phyloP scores from a whole-genome alignment of 345 rosid species.

The Lepidium sativum region DNA sequence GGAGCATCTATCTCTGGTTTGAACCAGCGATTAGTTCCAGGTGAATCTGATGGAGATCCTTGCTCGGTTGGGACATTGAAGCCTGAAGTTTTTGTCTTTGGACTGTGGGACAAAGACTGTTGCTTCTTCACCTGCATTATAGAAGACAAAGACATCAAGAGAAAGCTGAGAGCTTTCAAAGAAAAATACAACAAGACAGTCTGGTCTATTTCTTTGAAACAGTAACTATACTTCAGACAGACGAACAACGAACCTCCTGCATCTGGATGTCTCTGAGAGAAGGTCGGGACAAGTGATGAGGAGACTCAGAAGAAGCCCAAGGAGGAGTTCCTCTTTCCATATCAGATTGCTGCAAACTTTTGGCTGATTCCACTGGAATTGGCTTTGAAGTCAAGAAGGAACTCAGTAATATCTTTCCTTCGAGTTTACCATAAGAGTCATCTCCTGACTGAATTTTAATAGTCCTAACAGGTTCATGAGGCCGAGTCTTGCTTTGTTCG shows the following conservation, averaged over 20 bases:
- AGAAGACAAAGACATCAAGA: neutral
- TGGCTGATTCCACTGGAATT: constrained; percentile 47
- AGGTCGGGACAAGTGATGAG: constrained; percentile 59
- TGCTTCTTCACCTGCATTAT: constrained; percentile 54
- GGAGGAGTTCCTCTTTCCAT: constrained; percentile 72
- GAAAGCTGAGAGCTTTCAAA: neutral
- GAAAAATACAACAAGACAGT: neutral
- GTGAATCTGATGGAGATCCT: constrained; percentile 80
- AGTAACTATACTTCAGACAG: no score
- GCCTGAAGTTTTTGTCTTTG: constrained; percentile 66
- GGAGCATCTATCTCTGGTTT: constrained; percentile 67
- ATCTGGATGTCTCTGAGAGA: constrained; percentile 91
- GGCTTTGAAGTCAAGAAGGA: constrained; percentile 73
- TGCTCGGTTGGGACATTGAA: constrained; percentile 53
- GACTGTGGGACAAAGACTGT: constrained; percentile 52
- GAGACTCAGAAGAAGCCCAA: constrained; percentile 80
- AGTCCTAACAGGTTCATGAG: constrained; percentile 27
- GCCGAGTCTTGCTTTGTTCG: constrained; percentile 67
- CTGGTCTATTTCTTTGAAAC: neutral
- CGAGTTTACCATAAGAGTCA: constrained; percentile 31
- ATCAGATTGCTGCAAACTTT: constrained; percentile 40
- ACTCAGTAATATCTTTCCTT: constrained; percentile 59
- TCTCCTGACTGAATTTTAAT: constrained; percentile 37
- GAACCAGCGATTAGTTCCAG: constrained; percentile 87
- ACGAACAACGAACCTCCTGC: constrained; percentile 54